Evolutionary conservation across 2,329 filamentous ascomycete species (phyloP).

Genomic region (Aspergillus phoenicis): DNA sequence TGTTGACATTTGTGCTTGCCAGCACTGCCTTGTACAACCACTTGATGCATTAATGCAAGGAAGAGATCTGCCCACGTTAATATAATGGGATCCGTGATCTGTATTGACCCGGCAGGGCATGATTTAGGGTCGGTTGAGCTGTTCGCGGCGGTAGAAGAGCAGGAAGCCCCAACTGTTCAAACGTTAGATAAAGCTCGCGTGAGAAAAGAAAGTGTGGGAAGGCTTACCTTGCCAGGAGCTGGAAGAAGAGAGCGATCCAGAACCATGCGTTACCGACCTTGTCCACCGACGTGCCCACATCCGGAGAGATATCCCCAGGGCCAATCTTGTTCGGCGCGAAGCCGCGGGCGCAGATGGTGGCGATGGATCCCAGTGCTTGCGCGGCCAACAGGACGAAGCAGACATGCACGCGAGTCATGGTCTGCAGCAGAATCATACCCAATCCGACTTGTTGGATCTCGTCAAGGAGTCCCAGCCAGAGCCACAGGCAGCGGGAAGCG

Average conservation of each 20-base stretch:
- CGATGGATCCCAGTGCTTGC: slow-evolving; percentile 5
- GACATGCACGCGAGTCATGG: slow-evolving; percentile 6
- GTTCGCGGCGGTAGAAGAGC: slow-evolving; percentile 47
- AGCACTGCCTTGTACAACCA: too few species aligned
- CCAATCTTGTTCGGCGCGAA: slow-evolving; percentile 8
- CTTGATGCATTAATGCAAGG: too few species aligned
- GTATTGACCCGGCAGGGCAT: too few species aligned
- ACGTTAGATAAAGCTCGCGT: slow-evolving; percentile 44
- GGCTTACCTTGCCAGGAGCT: slow-evolving; percentile 2
- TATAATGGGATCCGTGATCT: too few species aligned
- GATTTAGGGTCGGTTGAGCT: slow-evolving; percentile 42
- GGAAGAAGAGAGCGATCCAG: slow-evolving; percentile 9
- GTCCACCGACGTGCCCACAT: slow-evolving; percentile 4
- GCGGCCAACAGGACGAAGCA: slow-evolving; percentile 6
- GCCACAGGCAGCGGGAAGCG: not conserved
- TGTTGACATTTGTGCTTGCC: too few species aligned
- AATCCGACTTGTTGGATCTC: slow-evolving; percentile 7
- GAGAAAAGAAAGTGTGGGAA: not conserved
- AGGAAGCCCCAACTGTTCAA: slow-evolving; percentile 35
- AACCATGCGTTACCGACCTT: slow-evolving; percentile 7
- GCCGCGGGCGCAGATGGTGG: slow-evolving; percentile 4
- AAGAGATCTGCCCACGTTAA: too few species aligned
- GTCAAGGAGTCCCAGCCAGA: slow-evolving; percentile 7
- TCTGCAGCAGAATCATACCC: slow-evolving; percentile 10
- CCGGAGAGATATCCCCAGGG: not conserved